phyloP scores from a whole-genome alignment of 2,329 filamentous ascomycete species.

The Botrytis paeoniae region DNA sequence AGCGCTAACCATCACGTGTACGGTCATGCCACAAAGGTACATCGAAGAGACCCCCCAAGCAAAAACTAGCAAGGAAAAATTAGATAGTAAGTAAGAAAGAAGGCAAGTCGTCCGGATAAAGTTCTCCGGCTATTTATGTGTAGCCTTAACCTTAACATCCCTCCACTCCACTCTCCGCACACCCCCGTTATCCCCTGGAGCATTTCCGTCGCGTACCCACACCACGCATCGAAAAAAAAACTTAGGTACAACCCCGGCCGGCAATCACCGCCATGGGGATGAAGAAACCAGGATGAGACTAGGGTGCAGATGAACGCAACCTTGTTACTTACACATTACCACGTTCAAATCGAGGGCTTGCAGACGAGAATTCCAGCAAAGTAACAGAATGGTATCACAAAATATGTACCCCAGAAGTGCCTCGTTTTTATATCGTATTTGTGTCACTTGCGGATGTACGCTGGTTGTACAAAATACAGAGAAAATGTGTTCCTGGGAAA shows the following conservation, averaged over 20 bases:
- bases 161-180: background rate
- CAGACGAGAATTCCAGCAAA: background rate
- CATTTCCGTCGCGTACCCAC: background rate
- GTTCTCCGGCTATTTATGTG: constrained; percentile 1
- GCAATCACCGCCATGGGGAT: background rate
- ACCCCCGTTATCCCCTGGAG: background rate
- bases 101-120: constrained; percentile 14
- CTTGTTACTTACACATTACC: background rate
- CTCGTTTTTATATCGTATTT: background rate
- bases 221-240: background rate
- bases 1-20: background rate
- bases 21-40: background rate
- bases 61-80: constrained; percentile 5
- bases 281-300: background rate
- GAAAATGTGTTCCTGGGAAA: background rate
- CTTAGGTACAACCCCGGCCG: background rate
- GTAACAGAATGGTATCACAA: background rate
- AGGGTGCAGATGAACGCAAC: background rate
- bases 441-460: background rate
- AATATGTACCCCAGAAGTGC: constrained; percentile 1
- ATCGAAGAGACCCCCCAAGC: background rate
- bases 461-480: background rate
- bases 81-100: background rate
- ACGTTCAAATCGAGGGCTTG: background rate
- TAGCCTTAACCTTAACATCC: background rate